Base-by-base conservation (phyloP, 2,329 filamentous ascomycete genomes). In the Clonostachys byssicola region DNA sequence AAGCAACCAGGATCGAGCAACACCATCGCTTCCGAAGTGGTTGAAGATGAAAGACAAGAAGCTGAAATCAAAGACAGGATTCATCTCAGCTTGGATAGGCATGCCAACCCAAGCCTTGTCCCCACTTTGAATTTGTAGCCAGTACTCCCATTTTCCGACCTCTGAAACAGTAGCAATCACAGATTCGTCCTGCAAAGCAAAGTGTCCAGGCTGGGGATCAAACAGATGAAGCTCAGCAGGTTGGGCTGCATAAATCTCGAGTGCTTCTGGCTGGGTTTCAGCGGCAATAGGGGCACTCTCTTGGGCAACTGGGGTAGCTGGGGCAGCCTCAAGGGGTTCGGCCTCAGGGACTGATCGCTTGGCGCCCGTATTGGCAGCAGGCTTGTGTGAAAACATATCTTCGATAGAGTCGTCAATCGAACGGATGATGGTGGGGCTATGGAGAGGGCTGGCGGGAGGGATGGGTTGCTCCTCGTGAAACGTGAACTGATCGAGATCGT, bases 31-130 rank as follows among this genome's bases (percentile, higher is more conserved):
- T 13, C 87, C 81, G 64, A 96, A 97, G 63, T 96, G 91, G 60
- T 99, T 99, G 78, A 99, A 99, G 60, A 99, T 96, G 64, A 97
- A 97, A 0, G 92, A 97, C n/a, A 96, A 77, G 59, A 92, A 97
- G 65, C 99, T 94, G 55, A 96, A 97, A 70, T 97, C 97, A 75
- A 97, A 99, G 17, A 99, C 92, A 0, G 94, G 94, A 58, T 97
- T 97, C 66, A 97, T 90, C 56, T 99, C 94, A 7, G 89, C 86
- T 33, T 91, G 76, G 33, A 99, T 83, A 3, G 86, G 80, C 54
- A 95, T 89, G 18, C 91, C 91, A 3, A 99, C 74, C 89, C 91
- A 96, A 46, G 92, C 84, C 59, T 83, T 85, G 34, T 89, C 82
- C 38, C 81, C 76, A 51, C 86, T 85, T 40, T 81, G 80, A 47